Conservation (phyloP, 352 stramenopile genomes). For the Phytophthora meadii region DNA sequence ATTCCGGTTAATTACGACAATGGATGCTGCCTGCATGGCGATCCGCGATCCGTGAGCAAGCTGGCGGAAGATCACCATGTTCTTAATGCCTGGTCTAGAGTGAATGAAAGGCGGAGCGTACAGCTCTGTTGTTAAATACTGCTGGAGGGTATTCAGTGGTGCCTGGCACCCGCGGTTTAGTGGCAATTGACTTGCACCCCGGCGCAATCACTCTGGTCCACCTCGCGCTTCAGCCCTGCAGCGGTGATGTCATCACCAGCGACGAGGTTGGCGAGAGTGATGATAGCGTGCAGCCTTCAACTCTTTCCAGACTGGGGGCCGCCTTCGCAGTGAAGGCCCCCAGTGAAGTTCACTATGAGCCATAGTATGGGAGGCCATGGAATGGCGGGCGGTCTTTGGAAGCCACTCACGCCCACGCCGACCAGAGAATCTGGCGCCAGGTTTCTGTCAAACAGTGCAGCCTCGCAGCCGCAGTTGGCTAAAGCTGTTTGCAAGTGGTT, state of each 20-base stretch:
- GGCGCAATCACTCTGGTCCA: slow-evolving; percentile 11
- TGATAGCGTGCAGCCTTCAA: slow-evolving; percentile 7
- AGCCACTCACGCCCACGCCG: slow-evolving; percentile 6
- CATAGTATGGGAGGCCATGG: no score
- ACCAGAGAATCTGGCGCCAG: slow-evolving; percentile 18
- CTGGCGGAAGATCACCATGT: background rate
- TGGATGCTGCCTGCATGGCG: background rate
- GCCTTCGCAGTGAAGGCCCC: background rate
- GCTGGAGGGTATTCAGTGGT: background rate
- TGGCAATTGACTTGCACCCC: background rate
- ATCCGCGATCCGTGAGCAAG: background rate
- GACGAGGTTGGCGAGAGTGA: slow-evolving; percentile 10
- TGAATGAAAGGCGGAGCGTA: no score
- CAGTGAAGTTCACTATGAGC: no score
- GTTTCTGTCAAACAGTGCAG: slow-evolving; percentile 31
- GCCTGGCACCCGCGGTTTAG: background rate
- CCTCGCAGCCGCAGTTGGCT: background rate
- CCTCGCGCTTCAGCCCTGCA: background rate
- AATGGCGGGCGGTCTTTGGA: no score
- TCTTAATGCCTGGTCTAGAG: no score
- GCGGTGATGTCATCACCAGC: slow-evolving; percentile 31
- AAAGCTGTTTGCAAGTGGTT: background rate
- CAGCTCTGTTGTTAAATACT: background rate
- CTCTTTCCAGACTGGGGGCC: no score
- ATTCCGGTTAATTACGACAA: background rate